A percentile compares a stretch with the other conserved stretches of the same genome.
Evolutionary conservation across 345 rosid genomes (phyloP).

Genomic region (Gossypium anomalum): DNA sequence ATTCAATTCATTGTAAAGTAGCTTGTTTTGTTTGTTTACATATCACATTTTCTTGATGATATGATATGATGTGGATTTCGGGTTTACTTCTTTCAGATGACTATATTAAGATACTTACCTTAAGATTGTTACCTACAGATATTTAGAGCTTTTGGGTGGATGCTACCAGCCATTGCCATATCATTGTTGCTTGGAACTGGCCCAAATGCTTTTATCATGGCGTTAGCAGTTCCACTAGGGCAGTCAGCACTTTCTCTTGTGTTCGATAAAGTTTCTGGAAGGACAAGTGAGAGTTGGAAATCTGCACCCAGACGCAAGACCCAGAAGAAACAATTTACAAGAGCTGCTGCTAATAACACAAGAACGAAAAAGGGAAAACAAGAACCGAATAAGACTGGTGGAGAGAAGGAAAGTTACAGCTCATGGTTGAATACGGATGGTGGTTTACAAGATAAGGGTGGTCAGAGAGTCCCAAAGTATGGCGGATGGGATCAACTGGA

Average conservation of each 20-base stretch:
- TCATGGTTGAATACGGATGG: slow-evolving; percentile 54
- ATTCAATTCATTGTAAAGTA: neutral
- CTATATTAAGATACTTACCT: neutral
- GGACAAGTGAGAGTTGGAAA: slow-evolving; percentile 28
- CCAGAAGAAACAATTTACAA: slow-evolving; percentile 39
- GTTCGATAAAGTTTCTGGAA: slow-evolving; percentile 52
- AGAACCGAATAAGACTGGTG: slow-evolving; percentile 24
- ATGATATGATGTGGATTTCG: neutral
- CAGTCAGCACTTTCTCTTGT: slow-evolving; percentile 59
- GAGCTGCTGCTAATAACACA: slow-evolving; percentile 21
- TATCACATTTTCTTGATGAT: neutral
- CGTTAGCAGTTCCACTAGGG: slow-evolving; percentile 78
- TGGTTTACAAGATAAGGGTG: slow-evolving; percentile 21
- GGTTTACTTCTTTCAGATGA: neutral
- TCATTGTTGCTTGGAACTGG: slow-evolving; percentile 72
- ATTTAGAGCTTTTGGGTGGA: slow-evolving; percentile 67
- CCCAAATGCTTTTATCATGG: slow-evolving; percentile 74
- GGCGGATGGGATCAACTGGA: slow-evolving; percentile 95
- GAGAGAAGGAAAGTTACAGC: slow-evolving; percentile 42
- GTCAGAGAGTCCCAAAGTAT: slow-evolving; percentile 23
- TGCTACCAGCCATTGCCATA: slow-evolving; percentile 67
- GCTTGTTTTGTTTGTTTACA: neutral
- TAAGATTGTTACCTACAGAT: slow-evolving; percentile 34
- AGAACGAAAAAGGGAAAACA: slow-evolving; percentile 25
- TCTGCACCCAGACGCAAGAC: slow-evolving; percentile 29